These are phyloP conservation scores for Chaetomium olivaceum DNA, from an alignment of 2,329 filamentous ascomycete genomes.

Conservation along the genomic window DNA sequence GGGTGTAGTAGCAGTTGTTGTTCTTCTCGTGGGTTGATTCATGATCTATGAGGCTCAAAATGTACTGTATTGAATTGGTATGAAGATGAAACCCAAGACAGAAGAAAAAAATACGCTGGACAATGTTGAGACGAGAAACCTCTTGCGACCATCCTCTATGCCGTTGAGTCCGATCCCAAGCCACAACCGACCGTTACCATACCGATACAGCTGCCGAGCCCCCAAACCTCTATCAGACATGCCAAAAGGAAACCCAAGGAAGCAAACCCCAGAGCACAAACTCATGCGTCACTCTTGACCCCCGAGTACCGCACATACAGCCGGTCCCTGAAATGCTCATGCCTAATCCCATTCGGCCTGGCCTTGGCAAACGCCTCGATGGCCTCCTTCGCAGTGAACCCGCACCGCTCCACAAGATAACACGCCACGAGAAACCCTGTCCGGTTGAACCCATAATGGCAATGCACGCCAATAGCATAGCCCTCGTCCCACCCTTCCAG, in stretches of 20 bases:
- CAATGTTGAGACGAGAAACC: not conserved
- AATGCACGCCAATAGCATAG: slow-evolving; percentile 78
- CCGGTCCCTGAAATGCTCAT: slow-evolving; percentile 84
- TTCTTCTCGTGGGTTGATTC: not conserved
- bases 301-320: slow-evolving; percentile 74
- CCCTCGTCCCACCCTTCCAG: slow-evolving; percentile 46
- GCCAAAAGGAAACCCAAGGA: not conserved
- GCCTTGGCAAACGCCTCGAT: slow-evolving; percentile 73
- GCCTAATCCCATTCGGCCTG: slow-evolving; percentile 80
- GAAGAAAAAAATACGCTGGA: not conserved
- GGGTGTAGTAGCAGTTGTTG: not conserved
- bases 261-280: not conserved
- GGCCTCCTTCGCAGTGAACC: slow-evolving; percentile 71
- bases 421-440: slow-evolving; percentile 89
- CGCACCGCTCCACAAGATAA: slow-evolving; percentile 82
- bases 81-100: not conserved
- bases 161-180: slow-evolving; percentile 8
- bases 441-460: slow-evolving; percentile 93
- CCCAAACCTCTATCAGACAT: slow-evolving; percentile 2
- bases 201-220: not conserved
- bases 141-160: slow-evolving; percentile 20
- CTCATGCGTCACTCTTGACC: slow-evolving; percentile 23
- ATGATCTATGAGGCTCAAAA: not conserved
- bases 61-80: not conserved
- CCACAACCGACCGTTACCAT: not conserved